Evolutionary conservation across 495 filamentous ascomycete genomes (phyloP).

Genomic region (Cladorrhinum samala): DNA sequence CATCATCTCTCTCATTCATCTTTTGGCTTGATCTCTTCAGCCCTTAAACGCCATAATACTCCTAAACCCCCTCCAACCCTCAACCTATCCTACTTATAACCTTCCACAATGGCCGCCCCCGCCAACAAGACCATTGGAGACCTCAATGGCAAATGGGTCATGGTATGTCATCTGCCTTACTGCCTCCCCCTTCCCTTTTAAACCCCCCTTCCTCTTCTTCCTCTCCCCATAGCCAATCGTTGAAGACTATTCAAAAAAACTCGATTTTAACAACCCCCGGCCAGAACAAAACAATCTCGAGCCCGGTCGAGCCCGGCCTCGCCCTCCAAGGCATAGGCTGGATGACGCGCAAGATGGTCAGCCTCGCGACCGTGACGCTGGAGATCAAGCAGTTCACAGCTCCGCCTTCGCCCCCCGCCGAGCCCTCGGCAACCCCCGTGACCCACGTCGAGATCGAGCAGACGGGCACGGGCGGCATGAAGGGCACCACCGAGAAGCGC

Average conservation of each 20-base stretch:
- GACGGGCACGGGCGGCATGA: constrained; percentile 66
- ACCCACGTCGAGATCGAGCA: constrained; percentile 80
- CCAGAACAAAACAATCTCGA: constrained; percentile 76
- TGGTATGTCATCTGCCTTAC: constrained; percentile 49
- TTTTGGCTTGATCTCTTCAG: not conserved
- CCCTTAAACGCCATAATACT: too few species aligned
- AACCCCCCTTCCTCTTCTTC: not conserved
- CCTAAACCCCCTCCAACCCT: not conserved
- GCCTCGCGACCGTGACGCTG: constrained; percentile 66
- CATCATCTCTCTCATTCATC: not conserved
- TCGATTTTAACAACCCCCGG: not conserved
- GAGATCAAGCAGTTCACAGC: constrained; percentile 56
- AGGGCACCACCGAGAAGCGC: constrained; percentile 65
- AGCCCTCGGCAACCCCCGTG: constrained; percentile 31
- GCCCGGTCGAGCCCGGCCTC: constrained; percentile 64
- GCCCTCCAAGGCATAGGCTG: constrained; percentile 78
- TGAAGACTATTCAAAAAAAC: too few species aligned
- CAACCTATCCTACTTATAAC: not conserved
- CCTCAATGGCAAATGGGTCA: constrained; percentile 69
- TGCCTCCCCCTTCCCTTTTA: not conserved
- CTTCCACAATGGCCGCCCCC: constrained; percentile 73
- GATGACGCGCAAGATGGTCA: constrained; percentile 71
- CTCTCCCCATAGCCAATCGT: too few species aligned
- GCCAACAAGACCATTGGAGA: constrained; percentile 62
- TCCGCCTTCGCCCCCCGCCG: constrained; percentile 35